Base-by-base conservation (phyloP, 2,329 filamentous ascomycete genomes). In the Botrytis sinoallii region DNA sequence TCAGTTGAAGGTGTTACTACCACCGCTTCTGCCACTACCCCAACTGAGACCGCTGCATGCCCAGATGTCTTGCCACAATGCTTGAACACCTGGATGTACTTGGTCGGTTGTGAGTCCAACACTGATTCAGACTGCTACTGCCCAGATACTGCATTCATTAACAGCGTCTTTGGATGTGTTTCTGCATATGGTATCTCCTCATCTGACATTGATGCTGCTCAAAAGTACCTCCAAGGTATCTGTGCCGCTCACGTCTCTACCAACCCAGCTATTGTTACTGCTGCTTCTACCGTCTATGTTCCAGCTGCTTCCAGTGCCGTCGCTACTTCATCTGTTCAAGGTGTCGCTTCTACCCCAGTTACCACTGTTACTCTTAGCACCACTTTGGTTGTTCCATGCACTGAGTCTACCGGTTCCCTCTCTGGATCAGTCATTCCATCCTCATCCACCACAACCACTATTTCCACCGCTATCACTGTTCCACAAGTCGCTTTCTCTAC, bases 171-270 rank as follows among this genome's bases (percentile, higher is more conserved):
- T 83, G 85, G 88, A 75, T 98, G 95, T 85, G 87, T 98, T 79
- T 89, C 91, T 80, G 88, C 94, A 73, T 91, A 94, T 87, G 92
- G 91, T 76, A 86, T 87, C 74, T 87, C 87, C 74, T 87, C 91
- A 75, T 85, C 88, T 64, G 88, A 93, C 81, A 87, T 95, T 78
- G 86, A 89, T 72, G 84, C 90, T 78, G 93, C 94, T 75, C 87
- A 96, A 74, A 88, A 88, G 79, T 97, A 93, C 89, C 92, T 98
- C 86, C 91, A 95, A 83, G 95, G 95, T 66, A 93, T 98, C 84
- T 98, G 95, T 85, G 94, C 92, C 74, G 84, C 88, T 71, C 91
- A 91, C 83, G 88, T 93, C 52, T 85, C 88, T 25, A 79, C 88
- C 81, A 97, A 98, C 88, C 94, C 95, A n/a, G 93, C 87, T 76